These are phyloP conservation scores for Gossypium stocksii DNA, from an alignment of 345 rosid genomes.

Conservation along the genomic window DNA sequence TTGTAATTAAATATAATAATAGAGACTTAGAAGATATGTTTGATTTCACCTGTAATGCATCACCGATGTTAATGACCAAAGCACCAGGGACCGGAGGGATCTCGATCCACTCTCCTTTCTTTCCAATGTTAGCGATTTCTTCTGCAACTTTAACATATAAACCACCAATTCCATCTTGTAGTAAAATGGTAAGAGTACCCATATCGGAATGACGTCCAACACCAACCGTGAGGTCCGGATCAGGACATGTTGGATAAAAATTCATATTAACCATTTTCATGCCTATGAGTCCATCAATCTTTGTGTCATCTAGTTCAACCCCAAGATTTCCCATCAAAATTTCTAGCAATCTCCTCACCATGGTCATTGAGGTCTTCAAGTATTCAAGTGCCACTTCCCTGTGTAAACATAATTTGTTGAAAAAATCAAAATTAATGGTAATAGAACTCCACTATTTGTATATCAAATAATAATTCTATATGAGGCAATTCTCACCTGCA, in stretches of 20 bases:
- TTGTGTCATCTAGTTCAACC: slow-evolving; percentile 25
- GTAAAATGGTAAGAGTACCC: background rate
- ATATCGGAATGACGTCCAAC: slow-evolving; percentile 33
- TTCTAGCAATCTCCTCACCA: slow-evolving; percentile 38
- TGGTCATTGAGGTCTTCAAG: slow-evolving; percentile 29
- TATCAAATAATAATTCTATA: background rate
- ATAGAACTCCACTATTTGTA: no score
- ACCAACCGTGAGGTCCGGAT: slow-evolving; percentile 50
- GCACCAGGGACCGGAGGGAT: background rate
- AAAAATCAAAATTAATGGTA: background rate
- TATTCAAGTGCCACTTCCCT: slow-evolving; percentile 30
- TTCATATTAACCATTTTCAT: slow-evolving; percentile 54
- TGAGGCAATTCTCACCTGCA: slow-evolving; percentile 35
- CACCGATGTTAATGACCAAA: background rate
- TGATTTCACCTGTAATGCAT: background rate
- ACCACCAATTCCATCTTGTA: background rate
- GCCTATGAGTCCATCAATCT: slow-evolving; percentile 33
- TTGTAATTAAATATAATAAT: background rate
- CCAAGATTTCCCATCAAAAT: slow-evolving; percentile 29
- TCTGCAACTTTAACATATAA: background rate
- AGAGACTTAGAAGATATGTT: background rate
- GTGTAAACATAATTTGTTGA: background rate
- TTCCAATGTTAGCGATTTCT: background rate
- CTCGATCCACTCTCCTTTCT: background rate
- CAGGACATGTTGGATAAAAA: slow-evolving; percentile 52